phyloP scores from a whole-genome alignment of 345 rosid species.

The Aquilaria yunnanensis region DNA sequence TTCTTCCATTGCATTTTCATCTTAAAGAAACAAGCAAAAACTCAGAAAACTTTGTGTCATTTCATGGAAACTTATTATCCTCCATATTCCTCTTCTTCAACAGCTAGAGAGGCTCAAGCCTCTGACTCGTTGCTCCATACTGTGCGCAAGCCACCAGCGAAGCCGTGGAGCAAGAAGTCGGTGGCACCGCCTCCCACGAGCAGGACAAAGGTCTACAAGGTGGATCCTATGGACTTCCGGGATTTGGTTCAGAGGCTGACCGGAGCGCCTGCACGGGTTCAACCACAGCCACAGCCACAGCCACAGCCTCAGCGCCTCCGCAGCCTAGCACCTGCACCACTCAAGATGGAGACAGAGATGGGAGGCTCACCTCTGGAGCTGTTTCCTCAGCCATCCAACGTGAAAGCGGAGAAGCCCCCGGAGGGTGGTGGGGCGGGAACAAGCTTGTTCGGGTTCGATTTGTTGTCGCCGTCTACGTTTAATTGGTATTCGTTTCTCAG shows the following conservation, averaged over 20 bases:
- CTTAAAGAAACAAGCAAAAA: no score
- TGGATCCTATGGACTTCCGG: conserved; percentile 66
- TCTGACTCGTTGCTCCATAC: conserved; percentile 46
- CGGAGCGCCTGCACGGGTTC: conserved; percentile 11
- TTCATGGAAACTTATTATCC: no score
- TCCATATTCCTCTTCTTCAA: no score
- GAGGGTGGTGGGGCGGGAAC: conserved; percentile 2
- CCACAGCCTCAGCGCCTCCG: conserved; percentile 24
- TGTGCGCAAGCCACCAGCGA: conserved; percentile 39
- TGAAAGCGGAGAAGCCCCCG: neutral
- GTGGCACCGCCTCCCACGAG: conserved; percentile 57
- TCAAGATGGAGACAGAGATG: conserved; percentile 20
- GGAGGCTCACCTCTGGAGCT: conserved; percentile 1
- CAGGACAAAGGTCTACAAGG: conserved; percentile 63
- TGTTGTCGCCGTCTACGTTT: conserved; percentile 38
- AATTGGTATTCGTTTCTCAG: conserved; percentile 50
- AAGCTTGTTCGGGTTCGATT: conserved; percentile 10
- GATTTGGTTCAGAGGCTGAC: conserved; percentile 88
- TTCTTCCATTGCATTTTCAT: no score
- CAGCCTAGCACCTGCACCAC: conserved; percentile 41
- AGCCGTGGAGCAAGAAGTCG: conserved; percentile 52
- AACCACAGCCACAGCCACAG: neutral
- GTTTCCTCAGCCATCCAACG: neutral
- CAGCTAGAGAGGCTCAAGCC: conserved; percentile 4
- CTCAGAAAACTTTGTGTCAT: no score